phyloP scores from a whole-genome alignment of 176 grass and related monocot species.

The Zea mays region Zm-B73-REFERENCE-NAM-5.0 NC_050097.1:203396001-203396500 shows the following conservation, averaged over 20 bases:
- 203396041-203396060: slow-evolving; percentile 10
- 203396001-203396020: slow-evolving; percentile 67
- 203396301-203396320: slow-evolving; percentile 5
- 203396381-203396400: slow-evolving; percentile 87
- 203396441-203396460: slow-evolving; percentile 93
- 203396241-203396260: too few species aligned
- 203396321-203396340: slow-evolving; percentile 24
- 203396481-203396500: slow-evolving; percentile 57
- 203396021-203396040: slow-evolving; percentile 11
- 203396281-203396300: slow-evolving; percentile 78
- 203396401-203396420: slow-evolving; percentile 97
- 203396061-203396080: too few species aligned
- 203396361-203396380: slow-evolving; percentile 54
- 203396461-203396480: slow-evolving; percentile 98
- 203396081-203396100: too few species aligned
- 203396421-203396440: slow-evolving; percentile 89
- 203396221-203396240: too few species aligned
- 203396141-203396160: too few species aligned
- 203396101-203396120: too few species aligned
- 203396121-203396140: too few species aligned
- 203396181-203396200: too few species aligned
- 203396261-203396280: slow-evolving; percentile 95
- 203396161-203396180: too few species aligned
- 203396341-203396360: slow-evolving; percentile 26
- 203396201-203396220: too few species aligned